Evolutionary conservation across 2,329 filamentous ascomycete genomes (phyloP).

Genomic region (Aureobasidium sp.): DNA sequence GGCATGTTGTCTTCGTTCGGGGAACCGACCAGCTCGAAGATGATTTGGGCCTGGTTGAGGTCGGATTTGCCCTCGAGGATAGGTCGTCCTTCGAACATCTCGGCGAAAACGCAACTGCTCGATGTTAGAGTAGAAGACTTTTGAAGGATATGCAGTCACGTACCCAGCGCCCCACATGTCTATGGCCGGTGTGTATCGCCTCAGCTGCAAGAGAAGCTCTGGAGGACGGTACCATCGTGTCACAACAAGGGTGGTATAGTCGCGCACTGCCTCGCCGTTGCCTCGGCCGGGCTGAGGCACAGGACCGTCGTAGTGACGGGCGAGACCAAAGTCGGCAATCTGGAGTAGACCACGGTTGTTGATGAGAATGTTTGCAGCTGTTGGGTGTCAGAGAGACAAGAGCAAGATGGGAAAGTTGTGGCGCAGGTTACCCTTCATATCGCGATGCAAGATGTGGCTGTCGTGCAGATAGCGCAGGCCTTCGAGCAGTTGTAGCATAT

Average conservation of each 20-base stretch:
- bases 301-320: slow-evolving; percentile 82
- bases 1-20: slow-evolving; percentile 91
- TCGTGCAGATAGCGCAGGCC: slow-evolving; percentile 68
- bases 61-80: slow-evolving; percentile 89
- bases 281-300: slow-evolving; percentile 69
- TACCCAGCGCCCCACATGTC: slow-evolving; percentile 98
- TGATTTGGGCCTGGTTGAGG: slow-evolving; percentile 80
- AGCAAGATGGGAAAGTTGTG: no score
- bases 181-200: slow-evolving; percentile 92
- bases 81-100: slow-evolving; percentile 92
- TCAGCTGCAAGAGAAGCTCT: slow-evolving; percentile 79
- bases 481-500: slow-evolving; percentile 86
- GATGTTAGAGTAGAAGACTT: slow-evolving; percentile 14
- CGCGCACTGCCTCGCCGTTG: slow-evolving; percentile 75
- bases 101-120: slow-evolving; percentile 86
- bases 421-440: slow-evolving; percentile 64
- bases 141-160: slow-evolving; percentile 28
- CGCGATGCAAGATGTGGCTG: slow-evolving; percentile 74
- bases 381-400: slow-evolving; percentile 16
- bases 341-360: slow-evolving; percentile 89
- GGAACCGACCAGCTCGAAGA: slow-evolving; percentile 86
- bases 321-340: slow-evolving; percentile 95
- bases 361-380: slow-evolving; percentile 88
- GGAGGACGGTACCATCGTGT: slow-evolving; percentile 96
- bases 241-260: slow-evolving; percentile 95